A percentile compares a stretch with the other conserved stretches of the same genome.
Evolutionary conservation across 1,284 basidiomycete species (phyloP).

Genomic region (Puccinia novopanici): DNA sequence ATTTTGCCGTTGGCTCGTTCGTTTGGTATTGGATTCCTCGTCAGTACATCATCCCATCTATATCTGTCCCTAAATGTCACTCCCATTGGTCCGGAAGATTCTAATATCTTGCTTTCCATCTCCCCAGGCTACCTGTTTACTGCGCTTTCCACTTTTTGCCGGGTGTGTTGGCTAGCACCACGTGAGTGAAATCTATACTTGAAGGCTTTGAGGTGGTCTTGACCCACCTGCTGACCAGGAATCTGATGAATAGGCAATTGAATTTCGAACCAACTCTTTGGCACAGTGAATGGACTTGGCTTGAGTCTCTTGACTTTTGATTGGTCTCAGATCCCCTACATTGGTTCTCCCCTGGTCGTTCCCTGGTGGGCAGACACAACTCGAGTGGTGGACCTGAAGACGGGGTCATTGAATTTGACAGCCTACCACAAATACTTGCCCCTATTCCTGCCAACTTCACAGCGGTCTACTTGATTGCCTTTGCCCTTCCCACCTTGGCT

Average conservation of each 20-base stretch:
- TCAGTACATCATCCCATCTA: slow-evolving; percentile 30
- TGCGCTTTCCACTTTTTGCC: slow-evolving; percentile 82
- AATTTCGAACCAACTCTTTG: slow-evolving; percentile 87
- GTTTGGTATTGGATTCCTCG: slow-evolving; percentile 81
- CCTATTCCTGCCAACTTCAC: slow-evolving; percentile 82
- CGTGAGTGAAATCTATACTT: slow-evolving; percentile 55
- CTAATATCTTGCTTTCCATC: background rate
- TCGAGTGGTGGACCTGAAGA: slow-evolving; percentile 67
- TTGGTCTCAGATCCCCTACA: slow-evolving; percentile 88
- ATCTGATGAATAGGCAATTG: slow-evolving; percentile 62
- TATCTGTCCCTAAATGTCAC: background rate
- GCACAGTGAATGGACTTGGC: slow-evolving; percentile 77
- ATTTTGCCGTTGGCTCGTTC: slow-evolving; percentile 69
- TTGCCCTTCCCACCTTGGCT: slow-evolving; percentile 79
- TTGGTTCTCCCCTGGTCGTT: slow-evolving; percentile 84
- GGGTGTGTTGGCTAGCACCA: slow-evolving; percentile 89
- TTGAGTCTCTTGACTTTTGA: slow-evolving; percentile 91
- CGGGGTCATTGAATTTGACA: slow-evolving; percentile 70
- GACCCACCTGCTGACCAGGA: background rate
- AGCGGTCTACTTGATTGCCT: slow-evolving; percentile 84
- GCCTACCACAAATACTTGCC: slow-evolving; percentile 86
- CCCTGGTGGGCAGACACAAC: slow-evolving; percentile 95
- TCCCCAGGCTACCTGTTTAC: slow-evolving; percentile 74
- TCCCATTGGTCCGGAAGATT: background rate
- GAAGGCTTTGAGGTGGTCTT: background rate